Evolutionary conservation across 306 rosid species (phyloP), one percentile per base, ranked within the genome.

Genomic region (Prunus salicina): DNA sequence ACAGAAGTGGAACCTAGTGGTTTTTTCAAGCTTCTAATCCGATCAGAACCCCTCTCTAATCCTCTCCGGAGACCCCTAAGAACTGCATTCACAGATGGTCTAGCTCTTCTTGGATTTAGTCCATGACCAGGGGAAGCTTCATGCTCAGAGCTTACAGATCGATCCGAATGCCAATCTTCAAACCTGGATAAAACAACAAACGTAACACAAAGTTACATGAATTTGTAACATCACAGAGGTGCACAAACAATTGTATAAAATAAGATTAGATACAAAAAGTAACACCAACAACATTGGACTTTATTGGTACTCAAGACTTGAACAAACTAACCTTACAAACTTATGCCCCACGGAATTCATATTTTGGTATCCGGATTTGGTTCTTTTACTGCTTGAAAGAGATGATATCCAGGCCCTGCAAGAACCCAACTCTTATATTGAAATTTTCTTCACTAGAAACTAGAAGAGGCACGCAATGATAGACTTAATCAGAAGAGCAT

Each of bases 291-390:
- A 30, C 47, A 18, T 71, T n/a, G 61, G 34, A 9, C 13, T 8
- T 69, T 27, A 19, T 30, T 14, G 15, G 4, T 46, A 8, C 58
- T 69, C 14, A 49, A 30, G 55, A 7, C 25, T 25, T 73, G 69
- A 67, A 71, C 56, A 18, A 67, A 82, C 91, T 69, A 78, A 93
- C 98, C 98, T 93, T 53, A 87, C 88, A 89, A 81, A 84, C 72
- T 76, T 87, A 22, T 56, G 67, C 73, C 75, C 83, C 82, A 63
- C 78, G 45, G 73, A 7, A 47, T 75, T 63, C 96, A 93, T 89
- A 46, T 61, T 65, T 6, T 38, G 57, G 28, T 45, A 12, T 45
- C 47, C 43, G 15, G 47, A 49, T 46, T 25, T 11, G 43, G 46
- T 47, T 19, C 47, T 24, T 18, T 6, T 28, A 45, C 32, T 46